Base-by-base conservation (phyloP, 352 stramenopile genomes). In the Pseudoperonospora humuli region DNA sequence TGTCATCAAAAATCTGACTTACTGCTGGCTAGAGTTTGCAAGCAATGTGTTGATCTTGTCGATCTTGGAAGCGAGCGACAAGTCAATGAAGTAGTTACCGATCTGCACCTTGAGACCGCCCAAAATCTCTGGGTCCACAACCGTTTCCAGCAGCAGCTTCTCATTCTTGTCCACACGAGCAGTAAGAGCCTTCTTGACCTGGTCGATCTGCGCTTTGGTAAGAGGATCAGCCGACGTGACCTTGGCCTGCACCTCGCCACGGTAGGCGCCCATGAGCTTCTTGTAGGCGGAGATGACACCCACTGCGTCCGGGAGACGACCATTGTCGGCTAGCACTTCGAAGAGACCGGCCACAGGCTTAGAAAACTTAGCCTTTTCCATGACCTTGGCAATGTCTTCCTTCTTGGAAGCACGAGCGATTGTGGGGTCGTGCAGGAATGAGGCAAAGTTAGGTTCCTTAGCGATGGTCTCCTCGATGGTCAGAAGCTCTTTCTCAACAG, bases 1-100 rank as follows among this genome's bases (percentile, higher is more conserved):
- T 42, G 20, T 38, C 36, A 25, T 43, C 35, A 14, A 54, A 39
- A 19, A 50, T n/a, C 21, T 39, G 24, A 34, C 50, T 57, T 68
- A 68, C 40, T 60, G 52, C 26, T 80, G 67, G 61, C 64, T 81
- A 44, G 70, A 69, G 63, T 76, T 85, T 23, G 73, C 69, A 53
- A 88, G 64, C 66, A 88, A 74, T 61, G 64, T 82, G 67, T 93
- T 83, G 65, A 94, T 91, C 76, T 96, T 95, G 58, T 97, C 91
- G 70, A 98, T 97, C 72, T 95, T 93, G 52, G 81, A 96, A 37
- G 83, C 81, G 38, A 97, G 78, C 59, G 88, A 97, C 58, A 98
- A 65, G 74, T 98, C 94, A 59, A 98, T 96, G 71, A 98, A 98
- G 77, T 96, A 94, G 75, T 98, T 96, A 57, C 92, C 94, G 69